Base-by-base conservation (phyloP, 2,329 filamentous ascomycete species). In the Alternaria hordeiaustralica region DNA sequence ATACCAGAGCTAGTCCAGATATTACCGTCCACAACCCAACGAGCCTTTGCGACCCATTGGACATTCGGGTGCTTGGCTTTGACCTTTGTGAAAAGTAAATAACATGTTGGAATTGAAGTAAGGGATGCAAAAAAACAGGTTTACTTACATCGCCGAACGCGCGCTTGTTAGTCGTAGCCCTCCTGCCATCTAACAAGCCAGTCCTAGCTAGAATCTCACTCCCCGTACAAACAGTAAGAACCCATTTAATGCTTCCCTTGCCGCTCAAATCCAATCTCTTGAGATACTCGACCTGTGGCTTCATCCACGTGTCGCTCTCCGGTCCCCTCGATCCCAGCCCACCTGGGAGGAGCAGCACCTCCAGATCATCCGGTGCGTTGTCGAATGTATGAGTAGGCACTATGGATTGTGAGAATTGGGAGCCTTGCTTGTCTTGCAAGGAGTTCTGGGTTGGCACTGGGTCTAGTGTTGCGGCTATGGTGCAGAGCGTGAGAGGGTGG, bases 191-290 rank as follows among this genome's bases (percentile, higher is more conserved):
- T 28, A 93, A 75, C 2, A 91, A 76, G 0, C 90, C 89, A 0
- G 88, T 81, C 46, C 82, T 79, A 0, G 89, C 89, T 0, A 87
- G 82, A 5, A 91, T 76, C 3, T 85, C 85, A 5, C 87, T 83
- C 0, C 90, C 90, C 2, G 89, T 92, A 76, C 90, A 92, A 2
- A 92, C 84, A 0, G 89, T 90, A 46, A 92, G 81, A 12, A 90
- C 71, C 66, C 87, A 86, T 66, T 85, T 79, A 23, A 90, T 73
- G 5, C 0, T 85, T 82, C 74, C 69, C 50, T 41, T 50, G 6
- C 55, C 56, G 15, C 72, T 73, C 0, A 85, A 83, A 69, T 82
- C 87, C n/a, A 76, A 72, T 1, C 75, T 74, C 26, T 73, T 70
- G 45, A 88, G 75, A 64, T 84, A 89, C 2, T 83, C 78, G 3